Evolutionary conservation across 2,329 filamentous ascomycete species (phyloP).

Genomic region (Eurotiales sp.): DNA sequence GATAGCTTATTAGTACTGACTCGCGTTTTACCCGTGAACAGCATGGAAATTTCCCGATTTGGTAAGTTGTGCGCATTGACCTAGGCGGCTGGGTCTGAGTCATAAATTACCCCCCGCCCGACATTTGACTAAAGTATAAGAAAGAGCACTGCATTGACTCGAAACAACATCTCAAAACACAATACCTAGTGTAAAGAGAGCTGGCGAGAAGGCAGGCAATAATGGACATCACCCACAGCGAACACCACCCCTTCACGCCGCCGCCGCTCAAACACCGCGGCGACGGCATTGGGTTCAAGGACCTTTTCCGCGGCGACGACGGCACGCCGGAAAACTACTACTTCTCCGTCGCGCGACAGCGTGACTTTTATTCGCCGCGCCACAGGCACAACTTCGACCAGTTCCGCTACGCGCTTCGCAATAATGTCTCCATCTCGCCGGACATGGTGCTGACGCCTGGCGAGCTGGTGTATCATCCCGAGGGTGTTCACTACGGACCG

Average conservation of each 20-base stretch:
- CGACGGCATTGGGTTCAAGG: conserved; percentile 15
- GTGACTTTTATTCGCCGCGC: conserved; percentile 19
- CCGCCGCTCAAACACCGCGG: conserved; percentile 18
- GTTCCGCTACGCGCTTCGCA: conserved; percentile 18
- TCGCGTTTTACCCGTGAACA: too few relatives aligned
- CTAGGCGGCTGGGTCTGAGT: too few relatives aligned
- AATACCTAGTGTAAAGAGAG: too few relatives aligned
- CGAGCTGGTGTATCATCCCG: conserved; percentile 23
- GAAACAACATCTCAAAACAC: too few relatives aligned
- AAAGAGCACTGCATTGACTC: too few relatives aligned
- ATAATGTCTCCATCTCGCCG: conserved; percentile 14
- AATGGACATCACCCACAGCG: conserved; percentile 19
- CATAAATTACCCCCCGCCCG: too few relatives aligned
- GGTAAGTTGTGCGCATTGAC: too few relatives aligned
- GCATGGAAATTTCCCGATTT: too few relatives aligned
- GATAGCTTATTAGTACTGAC: too few relatives aligned
- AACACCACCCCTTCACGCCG: conserved; percentile 13
- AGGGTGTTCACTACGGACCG: conserved; percentile 20
- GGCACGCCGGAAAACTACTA: conserved; percentile 17
- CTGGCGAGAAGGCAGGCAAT: too few relatives aligned
- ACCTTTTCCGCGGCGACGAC: conserved; percentile 15
- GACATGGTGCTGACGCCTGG: conserved; percentile 14
- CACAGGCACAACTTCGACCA: conserved; percentile 23
- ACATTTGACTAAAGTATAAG: too few relatives aligned
- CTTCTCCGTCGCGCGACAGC: conserved; percentile 16